These are phyloP conservation scores for Epichloe sylvatica DNA, from an alignment of 2,329 filamentous ascomycete species.

Conservation along the genomic window DNA sequence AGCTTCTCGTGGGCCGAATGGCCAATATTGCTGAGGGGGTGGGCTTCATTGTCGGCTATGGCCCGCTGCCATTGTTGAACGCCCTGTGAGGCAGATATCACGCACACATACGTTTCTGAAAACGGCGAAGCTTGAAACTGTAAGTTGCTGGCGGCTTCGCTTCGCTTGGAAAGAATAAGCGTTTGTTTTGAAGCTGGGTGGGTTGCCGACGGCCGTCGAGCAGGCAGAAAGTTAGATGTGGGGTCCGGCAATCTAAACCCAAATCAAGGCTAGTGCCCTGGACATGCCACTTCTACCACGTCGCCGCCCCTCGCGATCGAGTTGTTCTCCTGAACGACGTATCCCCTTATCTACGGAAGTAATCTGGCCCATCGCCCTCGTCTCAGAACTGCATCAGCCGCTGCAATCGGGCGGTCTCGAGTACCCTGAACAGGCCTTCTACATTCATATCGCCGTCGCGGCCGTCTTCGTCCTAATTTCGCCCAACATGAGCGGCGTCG, in stretches of 20 bases:
- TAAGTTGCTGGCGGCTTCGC: slow-evolving; percentile 3
- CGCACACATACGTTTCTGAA: background rate
- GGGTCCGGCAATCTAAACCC: slow-evolving; percentile 10
- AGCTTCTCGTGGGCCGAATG: slow-evolving; percentile 19
- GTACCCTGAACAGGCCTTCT: background rate
- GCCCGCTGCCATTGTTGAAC: slow-evolving; percentile 21
- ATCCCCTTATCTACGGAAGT: background rate
- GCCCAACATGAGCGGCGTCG: slow-evolving; percentile 49
- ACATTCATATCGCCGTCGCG: background rate
- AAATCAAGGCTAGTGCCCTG: slow-evolving; percentile 22
- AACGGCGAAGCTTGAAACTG: background rate
- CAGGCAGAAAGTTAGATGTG: slow-evolving; percentile 18
- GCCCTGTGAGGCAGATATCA: background rate
- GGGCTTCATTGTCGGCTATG: slow-evolving; percentile 32
- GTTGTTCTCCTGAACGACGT: slow-evolving; percentile 22
- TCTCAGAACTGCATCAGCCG: background rate
- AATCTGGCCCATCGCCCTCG: background rate
- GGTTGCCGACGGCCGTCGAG: slow-evolving; percentile 1
- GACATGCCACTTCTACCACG: slow-evolving; percentile 30
- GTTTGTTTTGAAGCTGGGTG: too few relatives aligned
- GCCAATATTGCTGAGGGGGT: slow-evolving; percentile 19
- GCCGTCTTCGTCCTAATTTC: background rate
- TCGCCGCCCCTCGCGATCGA: slow-evolving; percentile 17
- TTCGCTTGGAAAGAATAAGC: background rate
- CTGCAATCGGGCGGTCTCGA: background rate